Percentiles rank a stretch among this genome's conserved stretches.
These are phyloP conservation scores for Hirschioporus abietinus DNA, from an alignment of 768 basidiomycete genomes.

Conservation along the genomic window DNA sequence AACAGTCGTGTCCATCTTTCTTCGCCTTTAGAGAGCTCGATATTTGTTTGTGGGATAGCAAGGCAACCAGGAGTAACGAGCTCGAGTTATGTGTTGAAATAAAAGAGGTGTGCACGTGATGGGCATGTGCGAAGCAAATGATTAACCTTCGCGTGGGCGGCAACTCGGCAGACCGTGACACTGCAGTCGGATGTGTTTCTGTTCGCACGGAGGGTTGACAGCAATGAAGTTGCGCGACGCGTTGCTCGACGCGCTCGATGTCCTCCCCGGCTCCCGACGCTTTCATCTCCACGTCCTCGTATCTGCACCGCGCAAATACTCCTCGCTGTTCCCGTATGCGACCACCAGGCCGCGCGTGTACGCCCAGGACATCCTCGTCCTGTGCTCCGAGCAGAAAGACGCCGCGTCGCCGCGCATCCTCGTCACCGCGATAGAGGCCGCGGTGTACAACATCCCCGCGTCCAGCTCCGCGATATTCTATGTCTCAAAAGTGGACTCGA, in stretches of 20 bases:
- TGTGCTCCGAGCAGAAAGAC: conserved; percentile 60
- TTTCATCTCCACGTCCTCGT: conserved; percentile 75
- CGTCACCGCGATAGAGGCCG: conserved; percentile 76
- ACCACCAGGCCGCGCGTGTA: conserved; percentile 57
- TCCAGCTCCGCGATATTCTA: conserved; percentile 74
- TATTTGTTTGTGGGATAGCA: too few relatives aligned
- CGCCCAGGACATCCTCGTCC: conserved; percentile 71
- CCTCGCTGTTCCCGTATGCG: conserved; percentile 71
- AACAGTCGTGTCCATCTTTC: too few relatives aligned
- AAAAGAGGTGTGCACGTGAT: too few relatives aligned
- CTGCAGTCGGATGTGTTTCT: not conserved
- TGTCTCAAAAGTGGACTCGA: conserved; percentile 91
- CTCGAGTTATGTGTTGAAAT: too few relatives aligned
- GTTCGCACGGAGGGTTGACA: conserved; percentile 2
- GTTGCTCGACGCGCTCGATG: conserved; percentile 50
- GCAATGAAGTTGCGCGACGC: conserved; percentile 52
- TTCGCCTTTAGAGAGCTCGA: too few relatives aligned
- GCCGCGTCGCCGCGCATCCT: conserved; percentile 49
- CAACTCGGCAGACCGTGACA: not conserved
- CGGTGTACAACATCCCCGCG: conserved; percentile 65
- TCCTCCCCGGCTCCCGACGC: conserved; percentile 59
- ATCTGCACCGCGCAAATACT: conserved; percentile 61
- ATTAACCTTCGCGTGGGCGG: too few relatives aligned
- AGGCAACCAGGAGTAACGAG: too few relatives aligned
- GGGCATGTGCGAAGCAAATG: too few relatives aligned